Evolutionary conservation across 2,329 filamentous ascomycete genomes (phyloP).

Genomic region (Colletotrichum sp.): DNA sequence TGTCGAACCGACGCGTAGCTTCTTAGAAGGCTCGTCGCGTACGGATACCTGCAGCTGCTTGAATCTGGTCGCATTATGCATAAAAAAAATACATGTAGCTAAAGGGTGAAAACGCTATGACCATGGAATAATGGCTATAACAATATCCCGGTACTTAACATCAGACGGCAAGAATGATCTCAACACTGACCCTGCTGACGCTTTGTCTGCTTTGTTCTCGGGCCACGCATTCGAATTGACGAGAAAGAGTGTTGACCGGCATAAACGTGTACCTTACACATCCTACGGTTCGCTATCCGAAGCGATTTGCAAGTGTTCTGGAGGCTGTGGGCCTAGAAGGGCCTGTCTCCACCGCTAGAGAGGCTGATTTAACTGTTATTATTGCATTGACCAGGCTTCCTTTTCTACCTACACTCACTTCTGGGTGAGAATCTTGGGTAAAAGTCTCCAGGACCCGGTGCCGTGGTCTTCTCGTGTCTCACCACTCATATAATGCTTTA

Average conservation of each 20-base stretch:
- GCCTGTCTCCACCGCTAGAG: neutral
- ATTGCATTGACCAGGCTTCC: neutral
- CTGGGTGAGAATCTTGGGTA: neutral
- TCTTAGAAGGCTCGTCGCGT: neutral
- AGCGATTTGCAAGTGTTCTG: neutral
- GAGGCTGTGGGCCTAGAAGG: neutral
- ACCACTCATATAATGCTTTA: neutral
- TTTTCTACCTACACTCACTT: neutral
- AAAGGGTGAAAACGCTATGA: neutral
- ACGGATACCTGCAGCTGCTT: neutral
- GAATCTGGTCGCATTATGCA: neutral
- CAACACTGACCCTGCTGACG: neutral
- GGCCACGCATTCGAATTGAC: neutral
- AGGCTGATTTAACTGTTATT: neutral
- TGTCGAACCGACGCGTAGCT: neutral
- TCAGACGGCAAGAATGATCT: neutral
- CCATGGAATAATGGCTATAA: neutral
- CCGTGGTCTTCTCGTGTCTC: neutral
- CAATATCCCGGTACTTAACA: neutral
- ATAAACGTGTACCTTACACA: neutral
- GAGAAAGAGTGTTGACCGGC: neutral
- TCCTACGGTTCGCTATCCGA: neutral
- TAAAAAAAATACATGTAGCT: neutral
- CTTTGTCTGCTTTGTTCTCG: neutral
- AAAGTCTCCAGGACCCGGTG: neutral